Percentiles rank a stretch among this genome's conserved stretches.
Conservation (phyloP, 345 rosid genomes). For the Salix koriyanagi region DNA sequence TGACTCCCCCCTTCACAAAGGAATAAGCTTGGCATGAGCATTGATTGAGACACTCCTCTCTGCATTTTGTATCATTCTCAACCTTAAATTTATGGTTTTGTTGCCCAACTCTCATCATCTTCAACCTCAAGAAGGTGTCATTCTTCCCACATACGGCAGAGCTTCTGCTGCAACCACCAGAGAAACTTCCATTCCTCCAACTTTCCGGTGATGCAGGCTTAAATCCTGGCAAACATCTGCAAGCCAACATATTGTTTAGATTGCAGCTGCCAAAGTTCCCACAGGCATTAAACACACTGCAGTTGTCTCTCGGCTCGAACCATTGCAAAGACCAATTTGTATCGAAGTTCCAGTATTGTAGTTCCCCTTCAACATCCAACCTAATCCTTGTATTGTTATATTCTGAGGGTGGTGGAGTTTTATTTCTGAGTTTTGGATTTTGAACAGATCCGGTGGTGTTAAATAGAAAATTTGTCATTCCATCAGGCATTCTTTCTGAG, state of each 20-base stretch:
- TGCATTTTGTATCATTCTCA: neutral
- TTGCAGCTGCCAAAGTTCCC: constrained; percentile 42
- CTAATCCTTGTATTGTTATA: constrained; percentile 17
- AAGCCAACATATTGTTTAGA: neutral
- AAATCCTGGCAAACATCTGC: constrained; percentile 47
- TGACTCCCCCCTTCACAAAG: neutral
- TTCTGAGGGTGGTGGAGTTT: too few relatives aligned
- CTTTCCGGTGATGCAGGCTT: constrained; percentile 1
- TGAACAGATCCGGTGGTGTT: constrained; percentile 16
- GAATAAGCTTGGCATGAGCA: constrained; percentile 32
- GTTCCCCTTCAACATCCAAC: constrained; percentile 30
- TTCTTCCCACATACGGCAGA: neutral
- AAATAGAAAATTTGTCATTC: constrained; percentile 32
- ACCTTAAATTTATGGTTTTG: accelerated
- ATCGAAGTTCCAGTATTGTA: constrained; percentile 17
- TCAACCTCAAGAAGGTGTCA: constrained; percentile 13
- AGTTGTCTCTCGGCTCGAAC: constrained; percentile 31
- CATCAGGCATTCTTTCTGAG: constrained; percentile 30
- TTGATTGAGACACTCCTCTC: neutral
- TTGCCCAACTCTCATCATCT: constrained; percentile 1
- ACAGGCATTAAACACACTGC: constrained; percentile 25
- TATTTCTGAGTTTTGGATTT: accelerated
- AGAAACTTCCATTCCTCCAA: constrained; percentile 19
- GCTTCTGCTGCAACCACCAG: constrained; percentile 29
- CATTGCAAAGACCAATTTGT: constrained; percentile 21